Base-by-base conservation (phyloP, 225 moss, liverwort and hornwort genomes). In the Neckera pumila region DNA sequence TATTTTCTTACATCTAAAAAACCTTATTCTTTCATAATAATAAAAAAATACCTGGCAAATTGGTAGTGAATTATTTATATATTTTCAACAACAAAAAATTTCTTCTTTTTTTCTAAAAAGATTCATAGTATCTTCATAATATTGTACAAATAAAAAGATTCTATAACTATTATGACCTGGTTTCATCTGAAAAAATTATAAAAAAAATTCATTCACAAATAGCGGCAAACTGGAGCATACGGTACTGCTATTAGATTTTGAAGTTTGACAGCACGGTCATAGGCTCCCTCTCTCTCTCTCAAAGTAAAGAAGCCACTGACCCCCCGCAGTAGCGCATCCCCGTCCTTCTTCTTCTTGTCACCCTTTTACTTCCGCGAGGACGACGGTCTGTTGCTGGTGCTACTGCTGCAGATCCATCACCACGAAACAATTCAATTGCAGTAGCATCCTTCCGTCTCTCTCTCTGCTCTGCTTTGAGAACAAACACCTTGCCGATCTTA, bases 301-400 rank as follows among this genome's bases (percentile, higher is more conserved):
- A n/a, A n/a, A n/a, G n/a, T n/a, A n/a, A n/a, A n/a, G n/a, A n/a
- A 79, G 64, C 12, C 57, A 14, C 42, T 70, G 30, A 31, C 38
- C 64, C 69, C 69, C 3, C 3, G n/a, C 26, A n/a, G n/a, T 30
- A 40, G 70, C 54, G 2, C 45, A 43, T 34, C 49, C 20, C 23
- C 61, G 27, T 63, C 31, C 56, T 28, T 10, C 63, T 28, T 10
- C 63, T 54, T 45, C 73, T 74, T 54, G 77, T 65, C 78, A 38
- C 53, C 86, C 65, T 64, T 43, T 56, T 66, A 62, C 40, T 47
- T 28, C 27, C 31, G 62, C 87, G 54, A 82, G 22, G 82, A 64
- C 88, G 88, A 75, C 87, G 87, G 42, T 82, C 88, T 75, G 82
- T 63, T 76, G 76, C 49, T 85, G 85, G 1, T 85, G 84, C 59